Evolutionary conservation across 1,139 yeast species (phyloP).

Genomic region (Meyerozyma elateridarum): DNA sequence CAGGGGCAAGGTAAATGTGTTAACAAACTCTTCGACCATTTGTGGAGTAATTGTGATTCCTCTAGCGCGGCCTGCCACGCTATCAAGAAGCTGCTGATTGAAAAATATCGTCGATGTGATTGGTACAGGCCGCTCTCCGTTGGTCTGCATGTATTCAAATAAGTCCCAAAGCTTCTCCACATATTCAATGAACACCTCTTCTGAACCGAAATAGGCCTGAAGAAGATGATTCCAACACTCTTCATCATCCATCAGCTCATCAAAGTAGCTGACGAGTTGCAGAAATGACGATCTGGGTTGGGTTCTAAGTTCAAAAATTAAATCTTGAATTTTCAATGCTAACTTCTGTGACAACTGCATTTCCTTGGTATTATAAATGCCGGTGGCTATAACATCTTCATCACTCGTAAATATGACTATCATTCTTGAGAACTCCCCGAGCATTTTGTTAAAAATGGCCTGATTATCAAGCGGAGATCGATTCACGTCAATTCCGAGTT

Average conservation of each 20-base stretch:
- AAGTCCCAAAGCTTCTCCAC: conserved; percentile 26
- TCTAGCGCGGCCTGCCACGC: conserved; percentile 14
- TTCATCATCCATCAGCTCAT: conserved; percentile 8
- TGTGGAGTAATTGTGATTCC: conserved; percentile 22
- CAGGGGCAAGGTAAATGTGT: too few species aligned
- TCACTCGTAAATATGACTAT: background rate
- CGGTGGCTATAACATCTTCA: background rate
- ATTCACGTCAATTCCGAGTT: conserved; percentile 9
- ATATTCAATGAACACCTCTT: conserved; percentile 24
- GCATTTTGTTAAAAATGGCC: conserved; percentile 7
- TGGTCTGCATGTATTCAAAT: conserved; percentile 18
- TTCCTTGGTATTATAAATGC: conserved; percentile 4
- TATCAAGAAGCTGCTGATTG: conserved; percentile 19
- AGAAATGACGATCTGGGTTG: background rate
- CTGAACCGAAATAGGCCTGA: conserved; percentile 27
- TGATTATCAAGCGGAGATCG: conserved; percentile 9
- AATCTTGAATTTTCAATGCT: conserved; percentile 5
- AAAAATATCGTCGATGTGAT: conserved; percentile 18
- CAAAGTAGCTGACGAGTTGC: conserved; percentile 7
- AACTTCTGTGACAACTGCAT: conserved; percentile 7
- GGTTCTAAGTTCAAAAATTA: conserved; percentile 1
- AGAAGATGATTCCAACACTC: conserved; percentile 16
- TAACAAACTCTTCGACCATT: conserved; percentile 23
- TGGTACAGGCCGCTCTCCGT: conserved; percentile 10
- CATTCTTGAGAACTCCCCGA: conserved; percentile 6